Evolutionary conservation across 768 basidiomycete genomes (phyloP), one percentile per base, ranked within the genome.

Genomic region (Boletus reticuloceps): DNA sequence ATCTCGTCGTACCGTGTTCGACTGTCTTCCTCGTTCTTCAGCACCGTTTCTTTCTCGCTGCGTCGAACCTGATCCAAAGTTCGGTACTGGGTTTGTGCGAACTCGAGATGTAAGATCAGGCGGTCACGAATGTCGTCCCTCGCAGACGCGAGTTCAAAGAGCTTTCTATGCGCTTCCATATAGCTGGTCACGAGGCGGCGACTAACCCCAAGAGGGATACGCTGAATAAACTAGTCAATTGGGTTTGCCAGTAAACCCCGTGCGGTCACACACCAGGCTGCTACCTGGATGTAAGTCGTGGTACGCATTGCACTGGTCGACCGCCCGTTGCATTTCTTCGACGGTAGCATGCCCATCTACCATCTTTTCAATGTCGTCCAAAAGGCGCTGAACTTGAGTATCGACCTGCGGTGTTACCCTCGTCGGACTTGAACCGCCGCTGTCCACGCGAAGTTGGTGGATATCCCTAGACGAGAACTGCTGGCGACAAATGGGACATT

Each of bases 401-500:
- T 50, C 53, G 38, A n/a, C 32, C 5, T 46, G 57, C 14, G 39
- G 27, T 1, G 11, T 2, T 6, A 19, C 17, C 17, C 20, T 25
- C 38, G 27, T 27, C 31, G 16, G 5, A n/a, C 44, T 34, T 2
- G 43, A 22, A 7, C 1, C 8, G 22, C 29, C 38, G 10, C 1
- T 29, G 36, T 46, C 50, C 43, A 62, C 44, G 19, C 11, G 45
- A 16, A 62, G 44, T 38, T 42, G 41, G 31, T 19, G 48, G 48
- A 58, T 44, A 11, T 58, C 56, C 12, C 0, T 2, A 5, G 19
- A 31, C 3, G 19, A 31, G 29, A 58, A 62, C 10, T n/a, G 5
- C 43, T 22, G 10, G 39, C 60, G 56, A 29, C 61, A 62, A 13
- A 62, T 22, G 8, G 61, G 60, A 16, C 61, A 62, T 34, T 52